Conservation (phyloP, 2,329 filamentous ascomycete species). For the Aspergillus sp. region DNA sequence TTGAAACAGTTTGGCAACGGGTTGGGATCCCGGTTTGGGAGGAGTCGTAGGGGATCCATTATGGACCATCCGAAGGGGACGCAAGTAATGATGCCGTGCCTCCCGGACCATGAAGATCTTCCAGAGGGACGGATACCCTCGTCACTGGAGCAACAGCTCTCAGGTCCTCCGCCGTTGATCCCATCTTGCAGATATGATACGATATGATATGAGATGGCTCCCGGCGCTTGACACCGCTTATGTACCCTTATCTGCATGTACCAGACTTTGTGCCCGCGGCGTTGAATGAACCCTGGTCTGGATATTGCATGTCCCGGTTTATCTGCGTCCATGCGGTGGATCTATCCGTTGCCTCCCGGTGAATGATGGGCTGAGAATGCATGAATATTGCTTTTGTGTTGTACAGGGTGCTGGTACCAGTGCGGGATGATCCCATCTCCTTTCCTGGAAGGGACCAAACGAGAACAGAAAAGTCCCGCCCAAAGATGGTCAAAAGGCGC, state of each 20-base stretch:
- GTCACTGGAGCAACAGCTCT: neutral
- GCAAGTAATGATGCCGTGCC: neutral
- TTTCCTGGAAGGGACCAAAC: no score
- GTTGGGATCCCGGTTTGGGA: neutral
- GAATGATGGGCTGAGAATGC: neutral
- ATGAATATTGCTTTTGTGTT: neutral
- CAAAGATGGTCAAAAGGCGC: neutral
- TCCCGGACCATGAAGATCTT: neutral
- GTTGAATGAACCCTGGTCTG: neutral
- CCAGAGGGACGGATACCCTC: neutral
- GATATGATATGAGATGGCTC: neutral
- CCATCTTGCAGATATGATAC: neutral
- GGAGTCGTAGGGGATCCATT: neutral
- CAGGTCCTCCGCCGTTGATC: neutral
- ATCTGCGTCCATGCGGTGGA: neutral
- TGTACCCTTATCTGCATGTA: neutral
- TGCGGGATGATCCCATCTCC: no score
- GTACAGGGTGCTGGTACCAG: neutral
- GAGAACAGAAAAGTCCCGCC: neutral
- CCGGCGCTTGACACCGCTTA: neutral
- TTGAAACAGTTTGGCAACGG: constrained; percentile 3
- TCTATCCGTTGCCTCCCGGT: neutral
- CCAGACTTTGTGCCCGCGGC: neutral
- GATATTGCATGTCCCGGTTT: neutral
- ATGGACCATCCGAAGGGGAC: neutral